Conservation (phyloP, 2,329 filamentous ascomycete species). For the Fusarium sp. region DNA sequence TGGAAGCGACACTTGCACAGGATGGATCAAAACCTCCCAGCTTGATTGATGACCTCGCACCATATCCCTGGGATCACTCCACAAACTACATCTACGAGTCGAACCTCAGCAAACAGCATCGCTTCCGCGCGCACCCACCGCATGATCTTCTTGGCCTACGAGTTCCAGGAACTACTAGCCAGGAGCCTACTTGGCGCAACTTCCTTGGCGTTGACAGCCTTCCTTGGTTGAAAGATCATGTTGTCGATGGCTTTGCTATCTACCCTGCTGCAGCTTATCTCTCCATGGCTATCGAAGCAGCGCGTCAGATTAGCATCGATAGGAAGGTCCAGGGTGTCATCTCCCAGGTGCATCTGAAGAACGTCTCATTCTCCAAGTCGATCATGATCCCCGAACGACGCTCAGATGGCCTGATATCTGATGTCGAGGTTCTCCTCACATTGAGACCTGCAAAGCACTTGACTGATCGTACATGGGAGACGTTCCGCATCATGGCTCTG, state of each 20-base stretch:
- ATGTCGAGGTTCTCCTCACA: slow-evolving; percentile 25
- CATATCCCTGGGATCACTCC: slow-evolving; percentile 55
- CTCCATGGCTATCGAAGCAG: slow-evolving; percentile 46
- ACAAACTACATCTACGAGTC: slow-evolving; percentile 50
- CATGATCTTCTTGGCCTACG: slow-evolving; percentile 52
- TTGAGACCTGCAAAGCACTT: slow-evolving; percentile 10
- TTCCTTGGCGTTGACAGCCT: slow-evolving; percentile 32
- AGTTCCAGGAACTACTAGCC: slow-evolving; percentile 15
- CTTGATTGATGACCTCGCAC: slow-evolving; percentile 47
- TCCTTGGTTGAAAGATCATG: slow-evolving; percentile 59
- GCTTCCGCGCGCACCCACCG: slow-evolving; percentile 48
- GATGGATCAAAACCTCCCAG: neutral
- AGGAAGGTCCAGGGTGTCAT: slow-evolving; percentile 12
- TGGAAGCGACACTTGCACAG: slow-evolving; percentile 7
- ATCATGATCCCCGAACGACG: slow-evolving; percentile 26
- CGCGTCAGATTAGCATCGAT: slow-evolving; percentile 19
- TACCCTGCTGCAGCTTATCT: slow-evolving; percentile 54
- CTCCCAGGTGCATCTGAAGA: slow-evolving; percentile 20
- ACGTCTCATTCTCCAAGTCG: slow-evolving; percentile 22
- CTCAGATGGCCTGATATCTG: slow-evolving; percentile 16
- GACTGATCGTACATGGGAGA: slow-evolving; percentile 22
- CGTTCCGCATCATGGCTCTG: slow-evolving; percentile 20
- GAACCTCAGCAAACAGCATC: slow-evolving; percentile 47
- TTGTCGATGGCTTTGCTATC: slow-evolving; percentile 56
- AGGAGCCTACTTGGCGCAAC: slow-evolving; percentile 39